Percentiles rank a stretch among this genome's conserved stretches.
Evolutionary conservation across 805 yeast species (phyloP).

Genomic region (Metschnikowia lochheadii): DNA sequence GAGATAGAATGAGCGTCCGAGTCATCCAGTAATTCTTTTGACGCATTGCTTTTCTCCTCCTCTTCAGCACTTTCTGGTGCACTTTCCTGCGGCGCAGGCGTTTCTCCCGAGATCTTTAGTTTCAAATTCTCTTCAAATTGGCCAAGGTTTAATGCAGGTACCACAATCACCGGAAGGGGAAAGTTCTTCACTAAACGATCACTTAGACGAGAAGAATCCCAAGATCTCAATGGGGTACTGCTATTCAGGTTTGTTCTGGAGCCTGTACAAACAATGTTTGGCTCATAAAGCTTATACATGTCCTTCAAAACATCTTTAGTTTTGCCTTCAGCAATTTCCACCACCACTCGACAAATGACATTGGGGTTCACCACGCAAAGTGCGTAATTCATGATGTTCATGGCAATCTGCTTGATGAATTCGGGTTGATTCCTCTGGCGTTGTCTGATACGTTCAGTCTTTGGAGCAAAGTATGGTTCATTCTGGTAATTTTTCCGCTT

Average conservation of each 20-base stretch:
- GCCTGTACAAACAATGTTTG: constrained; percentile 53
- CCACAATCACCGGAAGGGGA: constrained; percentile 63
- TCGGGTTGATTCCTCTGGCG: constrained; percentile 44
- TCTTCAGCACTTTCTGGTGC: background rate
- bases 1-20: constrained; percentile 13
- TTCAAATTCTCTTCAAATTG: constrained; percentile 46
- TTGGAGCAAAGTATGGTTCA: constrained; percentile 19
- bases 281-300: constrained; percentile 57
- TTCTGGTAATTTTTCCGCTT: constrained; percentile 11
- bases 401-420: constrained; percentile 41
- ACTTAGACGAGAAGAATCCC: constrained; percentile 60
- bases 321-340: constrained; percentile 58
- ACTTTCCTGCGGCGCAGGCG: background rate
- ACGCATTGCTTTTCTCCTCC: background rate
- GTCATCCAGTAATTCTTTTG: constrained; percentile 5
- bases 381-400: constrained; percentile 51
- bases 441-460: constrained; percentile 29
- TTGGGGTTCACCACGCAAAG: constrained; percentile 44
- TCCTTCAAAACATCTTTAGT: constrained; percentile 56
- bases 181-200: constrained; percentile 62
- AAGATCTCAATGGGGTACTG: constrained; percentile 52
- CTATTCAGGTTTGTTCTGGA: constrained; percentile 43
- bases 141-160: constrained; percentile 57
- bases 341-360: constrained; percentile 46
- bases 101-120: constrained; percentile 21